Evolutionary conservation across 495 filamentous ascomycete species (phyloP), one percentile per base, ranked within the genome.

Genomic region (Pseudoneurospora amorphoporcata): DNA sequence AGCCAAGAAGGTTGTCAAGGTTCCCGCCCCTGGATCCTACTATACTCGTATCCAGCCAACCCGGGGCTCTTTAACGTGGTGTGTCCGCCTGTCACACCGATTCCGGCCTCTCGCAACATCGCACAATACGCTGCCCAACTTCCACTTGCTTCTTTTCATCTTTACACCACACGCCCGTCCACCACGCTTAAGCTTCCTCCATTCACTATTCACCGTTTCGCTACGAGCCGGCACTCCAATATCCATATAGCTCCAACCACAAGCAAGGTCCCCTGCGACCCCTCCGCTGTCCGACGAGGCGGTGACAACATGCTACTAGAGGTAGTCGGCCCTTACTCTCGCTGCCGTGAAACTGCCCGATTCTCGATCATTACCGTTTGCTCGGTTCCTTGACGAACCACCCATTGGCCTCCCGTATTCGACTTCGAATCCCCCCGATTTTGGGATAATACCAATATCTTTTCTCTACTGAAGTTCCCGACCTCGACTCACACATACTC

Each of bases 281-380:
- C 72, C 73, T 65, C 61, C 70, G 32, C 68, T 74, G 70, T 53
- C 65, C 37, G 74, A 71, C 35, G 70, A 42, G 70, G 39, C 69
- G 43, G 65, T 81, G 78, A 79, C 79, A 81, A 78, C 73, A 81
- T 79, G 79, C 79, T 37, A 73, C 72, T 79, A 77, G 75, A 76
- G 53, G 53, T 65, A 65, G 29, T 65, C 75, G 39, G 72, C 53
- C 58, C 40, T 65, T 32, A 69, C 65, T 72, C 68, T 73, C 70
- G 71, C 45, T 23, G 72, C 41, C 70, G 75, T 68, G 69, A 76
- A 72, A 41, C 61, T 41, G 70, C 69, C 68, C 69, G 72, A 75
- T 29, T 58, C 72, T 68, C 47, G 68, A 70, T 53, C 35, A 19
- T 8, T 39, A 53, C 35, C 39, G 39, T 43, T 19, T 61, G 19